Evolutionary conservation across 345 rosid species (phyloP), one percentile per base, ranked within the genome.

Genomic region (Eucalyptus tenuipes): DNA sequence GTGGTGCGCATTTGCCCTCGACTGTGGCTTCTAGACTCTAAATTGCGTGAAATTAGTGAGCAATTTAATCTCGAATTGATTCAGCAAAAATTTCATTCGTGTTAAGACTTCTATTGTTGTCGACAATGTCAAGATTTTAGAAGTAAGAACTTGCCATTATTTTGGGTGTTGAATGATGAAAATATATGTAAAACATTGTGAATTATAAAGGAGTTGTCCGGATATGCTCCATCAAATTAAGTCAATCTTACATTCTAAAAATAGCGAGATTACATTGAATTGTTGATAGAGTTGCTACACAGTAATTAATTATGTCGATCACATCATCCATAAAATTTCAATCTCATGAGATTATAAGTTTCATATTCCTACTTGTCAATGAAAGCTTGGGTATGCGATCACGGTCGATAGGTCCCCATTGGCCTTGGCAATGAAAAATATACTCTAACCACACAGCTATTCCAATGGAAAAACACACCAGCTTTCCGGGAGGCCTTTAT

Each of bases 291-390:
- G 4, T 71, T 18, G 7, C 6, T 11, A 75, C 8, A 75, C 0
- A 3, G 7, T 37, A 3, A 20, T 37, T 10, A 24, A 13, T 37
- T 75, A 1, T 7, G 5, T 37, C 0, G 0, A 75, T 75, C 14
- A 6, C 8, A 75, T 75, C 9, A 71, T 37, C 14, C 27, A 18
- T 37, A 10, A 10, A 18, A 71, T 71, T 22, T 24, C 2, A 71
- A 71, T 52, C 0, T 37, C 4, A 7, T 22, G 27, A 71, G 27
- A 1, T 37, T 71, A 20, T 37, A 10, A 37, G 47, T 37, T 37
- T 20, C 15, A 18, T 18, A 71, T 18, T 3, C 13, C 14, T 37
- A 33, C 37, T 68, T 68, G 13, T 33, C 10, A 33, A 31, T 59
- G 10, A n/a, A n/a, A 64, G 3, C 3, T 2, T n/a, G 10, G 16